Conservation (phyloP, 2,329 filamentous ascomycete genomes). For the Ilyonectria robusta region DNA sequence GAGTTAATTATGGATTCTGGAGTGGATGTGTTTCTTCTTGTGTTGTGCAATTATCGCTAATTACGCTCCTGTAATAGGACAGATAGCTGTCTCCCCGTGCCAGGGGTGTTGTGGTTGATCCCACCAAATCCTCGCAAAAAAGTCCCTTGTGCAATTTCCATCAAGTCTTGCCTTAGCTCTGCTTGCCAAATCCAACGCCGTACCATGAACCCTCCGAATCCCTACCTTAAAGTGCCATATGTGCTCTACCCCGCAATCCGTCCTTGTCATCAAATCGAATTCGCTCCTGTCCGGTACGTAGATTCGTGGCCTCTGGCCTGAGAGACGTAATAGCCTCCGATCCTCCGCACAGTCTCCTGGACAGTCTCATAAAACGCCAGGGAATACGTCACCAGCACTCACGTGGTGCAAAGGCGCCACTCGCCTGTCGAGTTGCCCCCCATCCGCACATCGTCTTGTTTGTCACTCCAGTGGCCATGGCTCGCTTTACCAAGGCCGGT, state of each 20-base stretch:
- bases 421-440: not conserved
- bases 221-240: constrained; percentile 22
- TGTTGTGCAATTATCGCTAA: constrained; percentile 45
- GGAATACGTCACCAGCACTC: not conserved
- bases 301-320: constrained; percentile 16
- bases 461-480: not conserved
- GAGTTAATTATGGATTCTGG: constrained; percentile 3
- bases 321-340: not conserved
- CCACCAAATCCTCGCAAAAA: constrained; percentile 15
- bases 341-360: not conserved
- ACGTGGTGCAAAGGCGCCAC: not conserved
- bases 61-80: constrained; percentile 43
- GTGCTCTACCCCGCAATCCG: constrained; percentile 29
- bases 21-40: constrained; percentile 26
- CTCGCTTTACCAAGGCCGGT: constrained; percentile 35
- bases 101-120: constrained; percentile 8
- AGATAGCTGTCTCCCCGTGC: constrained; percentile 22
- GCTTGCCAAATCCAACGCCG: constrained; percentile 39
- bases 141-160: constrained; percentile 42
- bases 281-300: constrained; percentile 3
- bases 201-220: constrained; percentile 24
- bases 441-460: not conserved
- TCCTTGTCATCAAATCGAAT: constrained; percentile 16
- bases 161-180: constrained; percentile 16
- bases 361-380: not conserved